Conservation (phyloP, 2,329 filamentous ascomycete genomes). For the Phoma herbarum region DNA sequence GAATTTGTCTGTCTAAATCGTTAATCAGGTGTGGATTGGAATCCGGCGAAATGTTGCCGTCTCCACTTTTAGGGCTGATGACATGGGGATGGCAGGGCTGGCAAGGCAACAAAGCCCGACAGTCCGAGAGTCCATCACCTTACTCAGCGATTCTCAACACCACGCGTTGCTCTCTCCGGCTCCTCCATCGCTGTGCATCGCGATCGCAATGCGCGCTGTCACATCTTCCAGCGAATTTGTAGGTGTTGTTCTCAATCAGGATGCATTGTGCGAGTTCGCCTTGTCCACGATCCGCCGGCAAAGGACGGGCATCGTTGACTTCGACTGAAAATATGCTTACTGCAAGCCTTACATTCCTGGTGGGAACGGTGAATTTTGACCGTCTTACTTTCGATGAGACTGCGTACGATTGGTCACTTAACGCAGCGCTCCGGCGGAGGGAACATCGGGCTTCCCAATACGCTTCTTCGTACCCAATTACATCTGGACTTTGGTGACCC, state of each 20-base stretch:
- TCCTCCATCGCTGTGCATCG: background rate
- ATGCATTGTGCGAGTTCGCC: background rate
- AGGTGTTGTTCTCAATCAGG: background rate
- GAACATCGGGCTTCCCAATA: background rate
- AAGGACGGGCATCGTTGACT: background rate
- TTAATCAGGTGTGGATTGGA: background rate
- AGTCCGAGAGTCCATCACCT: background rate
- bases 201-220: background rate
- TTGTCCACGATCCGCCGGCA: background rate
- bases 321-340: background rate
- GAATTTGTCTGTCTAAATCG: background rate
- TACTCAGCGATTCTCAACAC: background rate
- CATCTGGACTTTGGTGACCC: background rate
- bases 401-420: constrained; percentile 12
- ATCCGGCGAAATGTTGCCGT: constrained; percentile 19
- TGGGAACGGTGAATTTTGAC: constrained; percentile 33
- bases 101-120: background rate
- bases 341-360: background rate
- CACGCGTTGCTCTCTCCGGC: background rate
- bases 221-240: background rate
- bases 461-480: background rate
- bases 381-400: constrained; percentile 16
- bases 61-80: constrained; percentile 5
- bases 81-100: background rate
- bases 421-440: too few relatives aligned